Base-by-base conservation (phyloP, 495 filamentous ascomycete species). In the Xylaria curta region DNA sequence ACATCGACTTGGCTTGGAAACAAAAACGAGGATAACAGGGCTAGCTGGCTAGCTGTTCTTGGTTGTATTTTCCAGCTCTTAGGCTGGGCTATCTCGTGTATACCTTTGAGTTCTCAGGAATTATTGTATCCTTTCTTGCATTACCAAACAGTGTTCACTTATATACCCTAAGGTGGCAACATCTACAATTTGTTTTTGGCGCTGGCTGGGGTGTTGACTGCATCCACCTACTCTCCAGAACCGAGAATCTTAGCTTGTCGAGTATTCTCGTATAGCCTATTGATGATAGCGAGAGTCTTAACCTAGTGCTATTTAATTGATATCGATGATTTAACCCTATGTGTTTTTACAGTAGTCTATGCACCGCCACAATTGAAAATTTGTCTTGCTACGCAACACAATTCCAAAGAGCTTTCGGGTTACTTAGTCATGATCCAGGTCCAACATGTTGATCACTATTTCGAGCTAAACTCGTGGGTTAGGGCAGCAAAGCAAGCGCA, bases 91-190 rank as follows among this genome's bases (percentile, higher is more conserved):
- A 64, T n/a, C n/a, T 21, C 21, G 12, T 42, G 9, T 19, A 13
- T 38, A 38, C 36, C 8, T 10, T 61, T 46, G 21, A 36, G 47
- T 56, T 28, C 31, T 58, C 38, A 26, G 24, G 69, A 56, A 40
- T 47, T 58, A 3, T 36, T 69, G 38, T 63, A 38, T 69, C 46
- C 3, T 66, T 66, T 19, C 31, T 66, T 51, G 28, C 56, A 38
- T 49, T 51, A n/a, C 61, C 56, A 51, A 51, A n/a, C 31, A 24
- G 47, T 24, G 10, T 17, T 70, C 26, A 56, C 44, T 59, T 71
- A 71, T 53, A 71, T 71, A 65, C 60, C 69, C 60, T 6, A 44
- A 65, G 69, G 49, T 71, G 69, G 69, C 60, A 59, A 71, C 61
- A 71, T 71, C 68, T 64, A 54, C 33, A 36, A 19, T 36, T 64